Conservation (phyloP, 225 moss, liverwort and hornwort genomes). For the Pseudisothecium myosuroides region DNA sequence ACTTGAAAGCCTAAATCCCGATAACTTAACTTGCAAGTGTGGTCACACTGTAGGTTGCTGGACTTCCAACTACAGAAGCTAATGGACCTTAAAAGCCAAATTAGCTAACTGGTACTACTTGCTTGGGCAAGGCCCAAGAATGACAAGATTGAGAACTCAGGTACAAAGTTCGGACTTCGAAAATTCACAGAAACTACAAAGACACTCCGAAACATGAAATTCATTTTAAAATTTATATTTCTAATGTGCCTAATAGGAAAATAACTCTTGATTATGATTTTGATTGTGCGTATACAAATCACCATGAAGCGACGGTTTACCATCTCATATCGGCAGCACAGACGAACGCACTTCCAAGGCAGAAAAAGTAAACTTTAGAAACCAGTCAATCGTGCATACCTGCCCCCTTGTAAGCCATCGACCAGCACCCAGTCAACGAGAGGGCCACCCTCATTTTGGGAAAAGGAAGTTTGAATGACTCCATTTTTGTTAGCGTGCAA, state of each 20-base stretch:
- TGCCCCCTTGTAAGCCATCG: slow-evolving; percentile 55
- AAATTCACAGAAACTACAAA: neutral
- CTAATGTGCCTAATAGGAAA: no score
- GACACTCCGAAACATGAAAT: neutral
- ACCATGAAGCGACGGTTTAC: no score
- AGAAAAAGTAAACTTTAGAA: neutral
- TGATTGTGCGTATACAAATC: neutral
- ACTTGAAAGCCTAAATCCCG: neutral
- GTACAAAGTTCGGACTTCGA: neutral
- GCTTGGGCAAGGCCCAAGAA: neutral
- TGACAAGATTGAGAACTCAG: neutral
- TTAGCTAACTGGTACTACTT: neutral
- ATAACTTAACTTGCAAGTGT: neutral
- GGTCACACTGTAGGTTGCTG: neutral
- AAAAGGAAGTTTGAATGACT: slow-evolving; percentile 45
- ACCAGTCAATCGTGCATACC: slow-evolving; percentile 8
- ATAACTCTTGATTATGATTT: neutral
- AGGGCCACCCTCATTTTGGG: slow-evolving; percentile 15
- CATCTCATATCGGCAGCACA: neutral
- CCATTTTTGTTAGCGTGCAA: slow-evolving; percentile 68
- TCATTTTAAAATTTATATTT: no score
- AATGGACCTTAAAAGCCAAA: neutral
- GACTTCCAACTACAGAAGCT: neutral
- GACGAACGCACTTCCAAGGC: neutral
- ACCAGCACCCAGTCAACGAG: slow-evolving; percentile 68